A percentile compares a stretch with the other conserved stretches of the same genome.
Conservation (phyloP, 208 protist genomes). For the Crithidia mellificae region DNA sequence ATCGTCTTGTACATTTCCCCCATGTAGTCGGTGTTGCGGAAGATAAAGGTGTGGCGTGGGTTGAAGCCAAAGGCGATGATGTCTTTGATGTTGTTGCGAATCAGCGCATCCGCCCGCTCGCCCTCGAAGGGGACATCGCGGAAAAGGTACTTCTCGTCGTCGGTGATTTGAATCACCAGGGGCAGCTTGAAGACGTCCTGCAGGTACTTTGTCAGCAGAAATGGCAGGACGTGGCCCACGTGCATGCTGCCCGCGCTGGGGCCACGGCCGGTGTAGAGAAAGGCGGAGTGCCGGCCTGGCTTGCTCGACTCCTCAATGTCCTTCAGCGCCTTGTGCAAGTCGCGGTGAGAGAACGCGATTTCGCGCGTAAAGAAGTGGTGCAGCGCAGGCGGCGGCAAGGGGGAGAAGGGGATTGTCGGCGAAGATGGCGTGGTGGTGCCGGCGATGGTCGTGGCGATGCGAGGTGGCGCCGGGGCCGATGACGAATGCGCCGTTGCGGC, state of each 20-base stretch:
- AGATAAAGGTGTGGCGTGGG: constrained; percentile 98
- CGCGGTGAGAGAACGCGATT: constrained; percentile 98
- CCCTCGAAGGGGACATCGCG: constrained; percentile 91
- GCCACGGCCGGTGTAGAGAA: constrained; percentile 99
- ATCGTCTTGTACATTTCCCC: constrained; percentile 96
- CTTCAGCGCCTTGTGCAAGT: constrained; percentile 94
- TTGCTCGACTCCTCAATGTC: constrained; percentile 68
- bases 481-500: neutral
- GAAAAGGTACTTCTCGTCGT: constrained; percentile 99
- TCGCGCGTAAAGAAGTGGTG: constrained; percentile 95
- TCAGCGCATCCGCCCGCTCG: constrained; percentile 74
- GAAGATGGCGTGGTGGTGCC: neutral
- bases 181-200: constrained; percentile 98
- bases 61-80: constrained; percentile 99
- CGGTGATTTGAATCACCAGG: constrained; percentile 99
- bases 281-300: constrained; percentile 88
- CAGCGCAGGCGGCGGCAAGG: constrained; percentile 24
- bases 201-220: constrained; percentile 98
- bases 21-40: constrained; percentile 98
- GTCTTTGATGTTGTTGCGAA: constrained; percentile 97
- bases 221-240: constrained; percentile 99
- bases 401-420: neutral
- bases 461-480: no score
- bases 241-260: constrained; percentile 97
- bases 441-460: neutral